Base-by-base conservation (phyloP, 305 asterid genomes). In the Salvia sclarea region DNA sequence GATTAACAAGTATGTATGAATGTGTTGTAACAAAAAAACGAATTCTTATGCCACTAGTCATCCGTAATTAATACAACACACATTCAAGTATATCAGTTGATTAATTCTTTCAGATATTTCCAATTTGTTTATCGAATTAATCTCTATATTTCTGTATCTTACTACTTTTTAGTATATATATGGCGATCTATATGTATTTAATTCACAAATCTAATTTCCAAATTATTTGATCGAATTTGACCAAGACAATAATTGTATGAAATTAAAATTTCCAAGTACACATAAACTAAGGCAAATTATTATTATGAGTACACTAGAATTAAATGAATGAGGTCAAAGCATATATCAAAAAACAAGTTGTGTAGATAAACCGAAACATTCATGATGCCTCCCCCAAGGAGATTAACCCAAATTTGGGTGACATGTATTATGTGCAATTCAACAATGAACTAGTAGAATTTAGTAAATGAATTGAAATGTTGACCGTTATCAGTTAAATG, bases 401-500 rank as follows among this genome's bases (percentile, higher is more conserved):
- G 47, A 41, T 43, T 37, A 45, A 45, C 16, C 16, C 21, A 44
- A 44, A 44, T 41, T 5, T 13, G 5, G 6, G 47, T 16, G 7
- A 43, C 14, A 40, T n/a, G n/a, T n/a, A n/a, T 11, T 40, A 40
- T 2, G 16, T 12, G 14, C 33, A 3, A 28, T 18, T 45, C 22
- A 10, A 33, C 8, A 64, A 38, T n/a, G n/a, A n/a, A 43, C 0
- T n/a, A 58, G 5, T 8, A 48, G 14, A 16, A 60, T 16, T 17
- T 16, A 62, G 54, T 50, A 25, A 52, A 61, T 18, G 60, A 49
- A 55, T 65, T 30, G 8, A 54, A 73, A 17, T 58, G 69, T 73
- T 74, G 80, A 64, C 75, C 62, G 64, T 28, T 30, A 38, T 38
- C n/a, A 38, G 5, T 38, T 38, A 38, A 7, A 5, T 49, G 40